Conservation (phyloP, 305 asterid species). For the Solanum chacoense region DNA sequence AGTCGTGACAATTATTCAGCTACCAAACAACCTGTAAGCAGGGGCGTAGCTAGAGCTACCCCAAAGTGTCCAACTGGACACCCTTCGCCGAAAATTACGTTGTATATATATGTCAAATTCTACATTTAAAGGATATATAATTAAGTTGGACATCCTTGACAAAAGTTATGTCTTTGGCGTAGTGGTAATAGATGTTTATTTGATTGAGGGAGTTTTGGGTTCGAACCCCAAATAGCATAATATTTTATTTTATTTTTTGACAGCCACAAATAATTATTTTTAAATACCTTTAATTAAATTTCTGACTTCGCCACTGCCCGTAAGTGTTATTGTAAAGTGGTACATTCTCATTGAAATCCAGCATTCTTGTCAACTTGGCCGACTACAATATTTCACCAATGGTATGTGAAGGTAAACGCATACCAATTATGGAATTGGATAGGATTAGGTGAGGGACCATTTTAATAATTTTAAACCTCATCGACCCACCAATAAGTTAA, state of each 20-base stretch:
- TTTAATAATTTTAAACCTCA: neutral
- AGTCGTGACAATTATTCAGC: no score
- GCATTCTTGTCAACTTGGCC: neutral
- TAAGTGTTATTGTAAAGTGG: neutral
- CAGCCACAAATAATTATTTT: no score
- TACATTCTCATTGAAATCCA: neutral
- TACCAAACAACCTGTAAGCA: neutral
- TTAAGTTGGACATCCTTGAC: neutral
- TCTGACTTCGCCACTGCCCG: fast-evolving
- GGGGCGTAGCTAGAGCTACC: neutral
- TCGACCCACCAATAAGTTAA: neutral
- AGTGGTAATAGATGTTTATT: neutral
- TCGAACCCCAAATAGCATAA: neutral
- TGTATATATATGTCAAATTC: neutral
- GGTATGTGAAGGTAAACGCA: neutral
- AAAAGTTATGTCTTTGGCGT: neutral
- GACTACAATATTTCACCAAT: neutral
- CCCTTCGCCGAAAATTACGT: neutral
- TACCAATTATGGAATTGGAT: neutral
- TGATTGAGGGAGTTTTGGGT: neutral
- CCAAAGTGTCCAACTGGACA: neutral
- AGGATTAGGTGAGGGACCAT: neutral
- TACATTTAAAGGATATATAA: neutral
- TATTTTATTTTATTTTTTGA: neutral
- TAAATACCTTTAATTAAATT: no score